Evolutionary conservation across 345 rosid species (phyloP).

Genomic region (Eucalyptus melliodora): DNA sequence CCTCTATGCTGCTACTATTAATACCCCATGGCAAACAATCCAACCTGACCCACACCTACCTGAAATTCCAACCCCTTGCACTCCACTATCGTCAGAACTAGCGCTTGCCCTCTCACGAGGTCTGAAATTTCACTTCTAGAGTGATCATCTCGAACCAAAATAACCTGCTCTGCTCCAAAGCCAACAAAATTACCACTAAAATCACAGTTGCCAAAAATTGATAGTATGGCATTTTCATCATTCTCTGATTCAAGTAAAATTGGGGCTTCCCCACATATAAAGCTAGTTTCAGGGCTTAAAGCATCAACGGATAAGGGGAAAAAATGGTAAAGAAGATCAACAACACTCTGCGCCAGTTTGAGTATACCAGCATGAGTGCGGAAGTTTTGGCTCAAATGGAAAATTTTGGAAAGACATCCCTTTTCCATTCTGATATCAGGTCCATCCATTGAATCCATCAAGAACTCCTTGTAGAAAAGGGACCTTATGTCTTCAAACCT

Average conservation of each 20-base stretch:
- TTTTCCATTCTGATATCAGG: no score
- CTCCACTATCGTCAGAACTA: not conserved
- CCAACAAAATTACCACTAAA: not conserved
- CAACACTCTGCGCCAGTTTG: constrained; percentile 36
- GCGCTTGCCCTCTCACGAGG: not conserved
- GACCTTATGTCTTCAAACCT: no score
- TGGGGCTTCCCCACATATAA: constrained; percentile 34
- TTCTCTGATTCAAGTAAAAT: constrained; percentile 16
- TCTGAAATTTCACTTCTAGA: not conserved
- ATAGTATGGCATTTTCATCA: constrained; percentile 14
- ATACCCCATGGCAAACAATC: not conserved
- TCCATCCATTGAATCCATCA: no score
- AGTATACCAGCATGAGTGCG: constrained; percentile 10
- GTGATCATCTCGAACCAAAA: not conserved
- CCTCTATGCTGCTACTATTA: not conserved
- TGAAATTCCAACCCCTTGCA: constrained; percentile 1
- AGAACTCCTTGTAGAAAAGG: no score
- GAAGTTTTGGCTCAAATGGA: not conserved
- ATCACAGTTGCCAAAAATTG: constrained; percentile 21
- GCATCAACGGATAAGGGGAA: constrained; percentile 23
- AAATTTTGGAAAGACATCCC: not conserved
- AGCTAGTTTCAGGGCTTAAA: constrained; percentile 19
- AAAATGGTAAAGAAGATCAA: constrained; percentile 28
- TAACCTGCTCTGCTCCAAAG: not conserved
- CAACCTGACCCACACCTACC: not conserved